Evolutionary conservation across 331 rosid species (phyloP).

Genomic region (Acacia concinna): DNA sequence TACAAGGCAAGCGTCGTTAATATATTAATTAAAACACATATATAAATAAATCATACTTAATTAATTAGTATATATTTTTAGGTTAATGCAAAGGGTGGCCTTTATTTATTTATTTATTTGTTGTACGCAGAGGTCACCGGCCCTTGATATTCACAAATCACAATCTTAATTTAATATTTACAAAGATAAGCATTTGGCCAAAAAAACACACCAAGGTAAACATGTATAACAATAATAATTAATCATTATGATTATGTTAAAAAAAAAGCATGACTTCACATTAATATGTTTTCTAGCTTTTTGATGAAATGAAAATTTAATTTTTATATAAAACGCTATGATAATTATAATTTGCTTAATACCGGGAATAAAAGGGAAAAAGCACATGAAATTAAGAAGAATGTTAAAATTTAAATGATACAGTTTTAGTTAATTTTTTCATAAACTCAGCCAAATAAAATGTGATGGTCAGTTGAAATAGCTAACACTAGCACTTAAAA

Average conservation of each 20-base stretch:
- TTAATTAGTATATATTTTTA: conserved; percentile 28
- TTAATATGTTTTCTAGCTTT: not conserved
- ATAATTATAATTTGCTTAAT: not conserved
- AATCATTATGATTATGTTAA: not conserved
- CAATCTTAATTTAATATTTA: not conserved
- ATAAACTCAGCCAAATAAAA: too few species aligned
- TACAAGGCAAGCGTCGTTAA: conserved; percentile 71
- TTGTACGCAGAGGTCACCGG: not conserved
- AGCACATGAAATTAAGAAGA: too few species aligned
- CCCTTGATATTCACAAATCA: not conserved
- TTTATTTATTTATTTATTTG: conserved; percentile 11
- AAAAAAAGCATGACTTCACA: not conserved
- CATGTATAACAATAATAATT: too few species aligned
- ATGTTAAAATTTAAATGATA: too few species aligned
- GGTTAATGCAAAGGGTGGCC: conserved; percentile 27
- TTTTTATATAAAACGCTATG: too few species aligned
- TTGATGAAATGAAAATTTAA: not conserved
- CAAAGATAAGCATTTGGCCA: too few species aligned
- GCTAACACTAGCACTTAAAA: too few species aligned
- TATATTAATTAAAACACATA: not conserved
- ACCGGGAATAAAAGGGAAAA: too few species aligned
- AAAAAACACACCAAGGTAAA: too few species aligned
- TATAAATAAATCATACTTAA: conserved; percentile 33
- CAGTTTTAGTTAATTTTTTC: too few species aligned
- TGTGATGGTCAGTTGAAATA: too few species aligned